Conservation (phyloP, 2,329 filamentous ascomycete species). For the Aureobasidium sp. region DNA sequence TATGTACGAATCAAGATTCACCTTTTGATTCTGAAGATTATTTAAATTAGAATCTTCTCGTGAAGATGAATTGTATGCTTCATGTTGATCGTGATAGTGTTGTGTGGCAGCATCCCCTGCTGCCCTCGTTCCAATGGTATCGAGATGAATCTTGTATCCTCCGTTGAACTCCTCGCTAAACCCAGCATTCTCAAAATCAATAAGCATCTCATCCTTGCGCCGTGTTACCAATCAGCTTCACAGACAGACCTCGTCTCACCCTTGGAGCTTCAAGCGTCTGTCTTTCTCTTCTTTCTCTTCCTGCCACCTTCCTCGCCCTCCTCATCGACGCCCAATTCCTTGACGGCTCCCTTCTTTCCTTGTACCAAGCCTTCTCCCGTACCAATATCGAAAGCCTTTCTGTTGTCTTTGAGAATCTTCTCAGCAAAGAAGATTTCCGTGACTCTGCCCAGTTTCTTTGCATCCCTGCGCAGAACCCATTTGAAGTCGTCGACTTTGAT, state of each 20-base stretch:
- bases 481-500: slow-evolving; percentile 98
- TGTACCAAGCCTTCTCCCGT: slow-evolving; percentile 54
- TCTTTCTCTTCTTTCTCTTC: slow-evolving; percentile 27
- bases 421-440: slow-evolving; percentile 86
- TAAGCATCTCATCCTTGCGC: not conserved
- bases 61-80: not conserved
- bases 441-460: slow-evolving; percentile 78
- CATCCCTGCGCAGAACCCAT: slow-evolving; percentile 82
- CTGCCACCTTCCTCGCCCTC: slow-evolving; percentile 24
- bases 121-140: not conserved
- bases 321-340: slow-evolving; percentile 55
- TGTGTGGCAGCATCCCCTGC: not conserved
- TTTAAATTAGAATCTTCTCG: not conserved
- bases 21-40: not conserved
- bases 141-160: not conserved
- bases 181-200: not conserved
- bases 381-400: slow-evolving; percentile 65
- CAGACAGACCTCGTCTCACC: not conserved
- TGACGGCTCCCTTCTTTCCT: slow-evolving; percentile 33
- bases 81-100: not conserved
- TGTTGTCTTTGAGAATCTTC: slow-evolving; percentile 72
- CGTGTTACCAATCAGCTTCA: not conserved
- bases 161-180: not conserved
- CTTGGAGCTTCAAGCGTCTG: slow-evolving; percentile 17
- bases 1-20: slow-evolving; percentile 4